These are phyloP conservation scores for Boehmeria nivea DNA, from an alignment of 306 rosid genomes.

Conservation along the genomic window DNA sequence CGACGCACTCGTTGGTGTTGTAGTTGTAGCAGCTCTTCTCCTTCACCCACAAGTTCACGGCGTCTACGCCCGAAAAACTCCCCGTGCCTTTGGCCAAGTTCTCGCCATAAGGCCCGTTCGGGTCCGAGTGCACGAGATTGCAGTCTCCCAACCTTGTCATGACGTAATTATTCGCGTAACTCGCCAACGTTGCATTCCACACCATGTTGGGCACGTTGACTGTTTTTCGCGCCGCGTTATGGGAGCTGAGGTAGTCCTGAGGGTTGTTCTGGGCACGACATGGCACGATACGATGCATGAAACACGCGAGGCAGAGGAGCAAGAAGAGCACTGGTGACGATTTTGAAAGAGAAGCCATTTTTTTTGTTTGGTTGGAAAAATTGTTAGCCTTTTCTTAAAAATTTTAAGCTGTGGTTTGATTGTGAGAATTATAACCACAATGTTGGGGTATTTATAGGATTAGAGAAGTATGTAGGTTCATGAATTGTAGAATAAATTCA, in stretches of 20 bases:
- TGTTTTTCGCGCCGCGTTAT: neutral
- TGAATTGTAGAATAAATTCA: too few relatives aligned
- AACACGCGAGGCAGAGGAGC: neutral
- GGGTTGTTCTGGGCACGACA: neutral
- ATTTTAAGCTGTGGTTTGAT: too few relatives aligned
- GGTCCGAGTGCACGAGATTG: neutral
- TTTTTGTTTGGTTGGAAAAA: too few relatives aligned
- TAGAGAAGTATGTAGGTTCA: neutral
- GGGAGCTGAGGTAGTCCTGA: neutral
- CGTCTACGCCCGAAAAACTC: neutral
- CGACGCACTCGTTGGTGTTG: neutral
- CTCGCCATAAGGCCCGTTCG: neutral
- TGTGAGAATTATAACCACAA: neutral
- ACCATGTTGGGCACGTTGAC: neutral
- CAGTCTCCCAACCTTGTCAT: neutral
- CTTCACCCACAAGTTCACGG: neutral
- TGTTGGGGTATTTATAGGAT: constrained; percentile 1
- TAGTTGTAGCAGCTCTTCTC: neutral
- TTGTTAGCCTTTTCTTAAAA: too few relatives aligned
- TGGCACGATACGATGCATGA: neutral
- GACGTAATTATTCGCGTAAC: neutral
- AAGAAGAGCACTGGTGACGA: too few relatives aligned
- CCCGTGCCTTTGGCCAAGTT: neutral
- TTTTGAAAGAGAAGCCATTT: too few relatives aligned
- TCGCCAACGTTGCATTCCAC: neutral